Conservation (phyloP, 306 rosid genomes). For the Cucumis melo region DNA sequence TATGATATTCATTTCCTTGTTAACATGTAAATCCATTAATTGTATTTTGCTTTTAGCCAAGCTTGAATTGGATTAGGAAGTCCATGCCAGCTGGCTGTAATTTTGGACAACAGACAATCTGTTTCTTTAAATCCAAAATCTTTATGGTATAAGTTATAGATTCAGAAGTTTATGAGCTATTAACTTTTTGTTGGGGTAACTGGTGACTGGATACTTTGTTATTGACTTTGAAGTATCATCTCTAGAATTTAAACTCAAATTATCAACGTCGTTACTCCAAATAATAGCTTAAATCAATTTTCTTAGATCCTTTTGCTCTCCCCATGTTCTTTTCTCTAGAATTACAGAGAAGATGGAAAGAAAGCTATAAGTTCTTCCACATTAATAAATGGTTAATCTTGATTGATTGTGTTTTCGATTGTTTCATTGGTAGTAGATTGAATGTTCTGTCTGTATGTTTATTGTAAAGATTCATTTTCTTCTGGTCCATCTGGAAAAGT, state of each 20-base stretch:
- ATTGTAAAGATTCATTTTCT: neutral
- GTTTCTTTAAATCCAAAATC: neutral
- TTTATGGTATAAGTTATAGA: neutral
- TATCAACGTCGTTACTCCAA: neutral
- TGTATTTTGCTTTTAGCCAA: slow-evolving; percentile 9
- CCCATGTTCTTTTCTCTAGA: neutral
- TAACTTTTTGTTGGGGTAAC: neutral
- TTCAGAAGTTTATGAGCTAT: neutral
- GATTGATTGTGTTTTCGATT: neutral
- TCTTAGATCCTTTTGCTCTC: neutral
- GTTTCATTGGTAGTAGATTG: neutral
- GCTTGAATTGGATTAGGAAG: neutral
- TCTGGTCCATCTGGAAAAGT: neutral
- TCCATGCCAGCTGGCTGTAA: slow-evolving; percentile 6
- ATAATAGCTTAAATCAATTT: neutral
- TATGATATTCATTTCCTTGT: slow-evolving; percentile 2
- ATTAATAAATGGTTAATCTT: neutral
- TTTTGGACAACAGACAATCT: slow-evolving; percentile 3
- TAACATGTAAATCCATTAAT: slow-evolving; percentile 8
- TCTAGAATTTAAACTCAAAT: neutral
- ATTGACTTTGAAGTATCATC: neutral
- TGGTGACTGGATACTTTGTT: neutral
- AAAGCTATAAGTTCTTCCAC: neutral
- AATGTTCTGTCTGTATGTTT: neutral
- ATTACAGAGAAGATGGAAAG: neutral